Evolutionary conservation across 1,139 yeast genomes (phyloP).

Genomic region (Blastobotrys proliferans): DNA sequence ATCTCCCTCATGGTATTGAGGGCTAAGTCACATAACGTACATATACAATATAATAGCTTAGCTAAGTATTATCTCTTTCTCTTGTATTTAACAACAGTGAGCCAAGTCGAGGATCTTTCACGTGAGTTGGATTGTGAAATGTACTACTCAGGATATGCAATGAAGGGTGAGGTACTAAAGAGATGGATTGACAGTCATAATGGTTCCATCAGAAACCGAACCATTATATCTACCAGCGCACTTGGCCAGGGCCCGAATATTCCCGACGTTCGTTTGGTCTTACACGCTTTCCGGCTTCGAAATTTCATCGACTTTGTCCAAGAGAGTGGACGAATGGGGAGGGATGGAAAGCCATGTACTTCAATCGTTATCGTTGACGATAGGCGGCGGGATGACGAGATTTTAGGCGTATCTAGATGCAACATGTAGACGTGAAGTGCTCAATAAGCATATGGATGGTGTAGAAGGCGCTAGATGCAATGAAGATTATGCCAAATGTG

Average conservation of each 20-base stretch:
- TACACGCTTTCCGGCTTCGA: background rate
- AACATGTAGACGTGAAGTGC: background rate
- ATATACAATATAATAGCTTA: too few species aligned
- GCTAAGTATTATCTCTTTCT: too few species aligned
- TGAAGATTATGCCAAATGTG: too few species aligned
- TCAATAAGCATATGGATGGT: too few species aligned
- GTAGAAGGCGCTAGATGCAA: too few species aligned
- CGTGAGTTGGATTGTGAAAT: background rate
- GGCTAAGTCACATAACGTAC: too few species aligned
- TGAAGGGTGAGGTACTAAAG: background rate
- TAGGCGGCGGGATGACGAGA: background rate
- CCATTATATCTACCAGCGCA: background rate
- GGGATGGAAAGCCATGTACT: background rate
- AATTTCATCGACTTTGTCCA: conserved; percentile 1
- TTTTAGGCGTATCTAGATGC: background rate
- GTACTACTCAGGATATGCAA: background rate
- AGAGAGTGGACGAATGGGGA: conserved; percentile 1
- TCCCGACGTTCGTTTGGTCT: conserved; percentile 2
- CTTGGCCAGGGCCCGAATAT: conserved; percentile 3
- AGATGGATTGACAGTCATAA: background rate
- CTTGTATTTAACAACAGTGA: too few species aligned
- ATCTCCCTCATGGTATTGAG: too few species aligned
- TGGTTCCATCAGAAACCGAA: background rate
- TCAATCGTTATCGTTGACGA: background rate
- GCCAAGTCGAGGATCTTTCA: background rate